Conservation (phyloP, 2,329 filamentous ascomycete genomes). For the Calonectria pseudoreteaudii region DNA sequence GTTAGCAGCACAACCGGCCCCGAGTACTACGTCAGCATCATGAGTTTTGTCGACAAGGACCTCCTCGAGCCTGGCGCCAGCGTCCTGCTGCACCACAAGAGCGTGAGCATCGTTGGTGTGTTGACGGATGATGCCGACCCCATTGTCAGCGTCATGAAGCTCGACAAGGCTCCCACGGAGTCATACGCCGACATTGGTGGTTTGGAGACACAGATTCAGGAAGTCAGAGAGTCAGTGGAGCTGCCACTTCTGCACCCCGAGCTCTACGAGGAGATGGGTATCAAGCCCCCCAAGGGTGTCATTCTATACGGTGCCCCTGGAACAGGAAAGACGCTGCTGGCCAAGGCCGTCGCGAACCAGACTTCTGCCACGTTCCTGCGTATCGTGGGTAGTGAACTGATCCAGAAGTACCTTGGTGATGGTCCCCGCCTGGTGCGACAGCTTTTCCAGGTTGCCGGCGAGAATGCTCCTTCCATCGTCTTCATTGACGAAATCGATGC, state of each 20-base stretch:
- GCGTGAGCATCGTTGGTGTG: slow-evolving; percentile 96
- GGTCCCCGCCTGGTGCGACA: slow-evolving; percentile 94
- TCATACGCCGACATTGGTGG: slow-evolving; percentile 99
- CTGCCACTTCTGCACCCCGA: slow-evolving; percentile 94
- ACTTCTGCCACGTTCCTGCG: slow-evolving; percentile 98
- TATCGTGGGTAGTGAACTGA: slow-evolving; percentile 96
- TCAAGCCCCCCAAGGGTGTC: slow-evolving; percentile 99
- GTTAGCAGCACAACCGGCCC: slow-evolving; percentile 97
- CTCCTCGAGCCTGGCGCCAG: slow-evolving; percentile 95
- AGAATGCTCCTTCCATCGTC: slow-evolving; percentile 96
- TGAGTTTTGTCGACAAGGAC: slow-evolving; percentile 99
- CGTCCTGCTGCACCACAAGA: slow-evolving; percentile 96
- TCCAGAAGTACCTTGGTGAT: slow-evolving; percentile 98
- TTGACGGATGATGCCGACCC: slow-evolving; percentile 97
- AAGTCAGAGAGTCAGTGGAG: slow-evolving; percentile 97
- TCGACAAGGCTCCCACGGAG: slow-evolving; percentile 98
- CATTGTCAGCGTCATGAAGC: slow-evolving; percentile 97
- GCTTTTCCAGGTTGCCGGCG: slow-evolving; percentile 94
- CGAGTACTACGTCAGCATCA: slow-evolving; percentile 99
- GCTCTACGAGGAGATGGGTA: slow-evolving; percentile 99
- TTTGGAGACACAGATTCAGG: slow-evolving; percentile 93
- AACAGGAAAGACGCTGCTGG: slow-evolving; percentile 95
- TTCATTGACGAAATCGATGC: slow-evolving; percentile 99
- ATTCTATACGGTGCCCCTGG: slow-evolving; percentile 98
- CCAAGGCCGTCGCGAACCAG: slow-evolving; percentile 97